phyloP scores from a whole-genome alignment of 192 early-diverging fungal species.

The Backusella sp. region DNA sequence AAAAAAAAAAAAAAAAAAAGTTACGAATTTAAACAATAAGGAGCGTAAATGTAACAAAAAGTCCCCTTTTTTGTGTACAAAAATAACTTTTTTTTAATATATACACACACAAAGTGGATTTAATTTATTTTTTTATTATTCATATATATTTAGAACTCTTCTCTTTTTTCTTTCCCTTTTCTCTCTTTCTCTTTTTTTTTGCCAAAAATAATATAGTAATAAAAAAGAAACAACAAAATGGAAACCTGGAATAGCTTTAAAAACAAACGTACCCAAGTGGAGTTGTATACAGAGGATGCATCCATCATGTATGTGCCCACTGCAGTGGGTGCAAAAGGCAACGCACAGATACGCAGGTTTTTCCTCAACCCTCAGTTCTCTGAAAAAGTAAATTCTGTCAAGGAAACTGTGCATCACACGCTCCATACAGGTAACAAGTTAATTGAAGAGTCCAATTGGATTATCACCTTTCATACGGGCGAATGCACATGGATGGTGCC shows the following conservation, averaged over 20 bases:
- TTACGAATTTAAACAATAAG: background rate
- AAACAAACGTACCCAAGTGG: slow-evolving; percentile 11
- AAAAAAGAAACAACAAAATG: background rate
- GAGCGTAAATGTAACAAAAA: background rate
- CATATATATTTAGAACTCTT: background rate
- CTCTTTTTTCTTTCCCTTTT: background rate
- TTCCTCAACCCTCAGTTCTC: slow-evolving; percentile 23
- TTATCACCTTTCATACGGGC: slow-evolving; percentile 21
- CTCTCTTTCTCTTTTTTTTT: background rate
- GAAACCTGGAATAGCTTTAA: slow-evolving; percentile 24
- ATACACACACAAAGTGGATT: background rate
- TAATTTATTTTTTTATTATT: slow-evolving; percentile 3
- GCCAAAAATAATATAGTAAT: background rate
- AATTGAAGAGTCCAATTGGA: slow-evolving; percentile 39
- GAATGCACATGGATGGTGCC: slow-evolving; percentile 32
- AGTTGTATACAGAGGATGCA: slow-evolving; percentile 37
- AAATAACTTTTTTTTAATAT: background rate
- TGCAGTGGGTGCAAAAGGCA: slow-evolving; percentile 29
- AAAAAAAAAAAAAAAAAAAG: background rate
- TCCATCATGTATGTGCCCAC: slow-evolving; percentile 44
- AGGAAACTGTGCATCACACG: slow-evolving; percentile 28
- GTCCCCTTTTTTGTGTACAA: background rate
- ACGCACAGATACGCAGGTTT: slow-evolving; percentile 33
- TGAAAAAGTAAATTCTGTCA: slow-evolving; percentile 13
- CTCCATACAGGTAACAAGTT: slow-evolving; percentile 17